Evolutionary conservation across 139 green algal genomes (phyloP), one percentile per base, ranked within the genome.

Genomic region (Chlorokybus atmophyticus): DNA sequence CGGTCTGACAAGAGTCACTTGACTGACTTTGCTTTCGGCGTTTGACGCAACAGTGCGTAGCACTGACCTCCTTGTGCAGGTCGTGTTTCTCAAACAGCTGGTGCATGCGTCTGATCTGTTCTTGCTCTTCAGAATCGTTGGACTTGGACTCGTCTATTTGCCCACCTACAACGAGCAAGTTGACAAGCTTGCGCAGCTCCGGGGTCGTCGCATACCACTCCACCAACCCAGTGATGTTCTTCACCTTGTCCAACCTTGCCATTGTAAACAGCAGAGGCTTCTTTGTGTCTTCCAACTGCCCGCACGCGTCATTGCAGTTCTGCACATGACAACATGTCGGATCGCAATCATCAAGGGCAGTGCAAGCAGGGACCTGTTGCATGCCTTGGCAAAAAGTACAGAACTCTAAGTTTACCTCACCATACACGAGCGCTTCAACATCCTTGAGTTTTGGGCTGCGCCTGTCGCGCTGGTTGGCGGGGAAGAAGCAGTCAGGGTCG

Each of bases 201-300:
- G 63, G 14, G 62, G 50, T 79, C 32, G 27, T 38, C 31, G 41
- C 83, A 54, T 76, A 93, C 79, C 67, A 80, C 42, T 79, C 66
- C 19, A 71, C 81, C 38, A 91, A 73, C 6, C 81, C 79, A 14
- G 77, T 83, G 52, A 92, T 60, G 71, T 92, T 92, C 67, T 92
- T 92, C n/a, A 92, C 81, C 4, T 68, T 64, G 68, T 88, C 83
- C 52, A 92, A 62, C 4, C 83, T 67, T 1, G 83, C 81, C 82
- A 90, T 90, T 50, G 67, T 80, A 56, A 92, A 92, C 24, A 92
- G 65, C 39, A 92, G 71, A 24, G 83, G 83, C 64, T 88, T 88
- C 30, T 58, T 57, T 17, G 38, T 58, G 63, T 85, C 70, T 10
- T 30, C 41, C 54, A 87, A 64, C 27, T 72, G 63, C 32, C 76